Evolutionary conservation across 495 filamentous ascomycete genomes (phyloP), one percentile per base, ranked within the genome.

Genomic region (Penicillium coffeae): DNA sequence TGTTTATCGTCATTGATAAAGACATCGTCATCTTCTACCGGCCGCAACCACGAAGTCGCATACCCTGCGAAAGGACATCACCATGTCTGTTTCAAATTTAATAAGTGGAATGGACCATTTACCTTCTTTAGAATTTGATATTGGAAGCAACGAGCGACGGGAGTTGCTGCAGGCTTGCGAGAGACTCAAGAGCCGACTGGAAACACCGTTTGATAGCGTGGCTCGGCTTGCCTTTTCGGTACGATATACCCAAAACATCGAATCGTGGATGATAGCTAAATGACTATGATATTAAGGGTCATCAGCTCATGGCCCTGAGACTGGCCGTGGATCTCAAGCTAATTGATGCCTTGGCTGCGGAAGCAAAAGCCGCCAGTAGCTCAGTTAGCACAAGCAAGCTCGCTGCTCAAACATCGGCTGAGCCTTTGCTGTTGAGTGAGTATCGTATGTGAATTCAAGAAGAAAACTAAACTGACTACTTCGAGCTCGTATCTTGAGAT

Each of bases 271-370:
- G 15, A 21, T 13, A 21, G 36, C 10, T 21, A 27, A 27, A 47
- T 20, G 10, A 21, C 18, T 13, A 22, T 10, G 25, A 30, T 15
- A 18, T 15, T 12, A 44, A 63, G 59, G 46, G 40, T 14, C 54
- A 59, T 30, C 60, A 55, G 52, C 50, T 48, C 8, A 59, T 63
- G 36, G 53, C 54, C 27, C 9, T 59, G 5, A 43, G 60, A 34
- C 21, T 59, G 13, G 54, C 34, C 6, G 21, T 59, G 6, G 56
- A 63, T 42, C 22, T 60, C 13, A 59, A 52, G 45, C 51, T 59
- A 3, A 57, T 63, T 30, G 54, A 59, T 38, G 56, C 36, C n/a
- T 44, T 63, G 13, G 48, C 43, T 16, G 18, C 42, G 14, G 18
- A 37, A 12, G 34, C 20, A 7, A 21, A 21, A 22, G 35, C 32